phyloP scores from a whole-genome alignment of 495 filamentous ascomycete genomes.

The Tuber magnatum region DNA sequence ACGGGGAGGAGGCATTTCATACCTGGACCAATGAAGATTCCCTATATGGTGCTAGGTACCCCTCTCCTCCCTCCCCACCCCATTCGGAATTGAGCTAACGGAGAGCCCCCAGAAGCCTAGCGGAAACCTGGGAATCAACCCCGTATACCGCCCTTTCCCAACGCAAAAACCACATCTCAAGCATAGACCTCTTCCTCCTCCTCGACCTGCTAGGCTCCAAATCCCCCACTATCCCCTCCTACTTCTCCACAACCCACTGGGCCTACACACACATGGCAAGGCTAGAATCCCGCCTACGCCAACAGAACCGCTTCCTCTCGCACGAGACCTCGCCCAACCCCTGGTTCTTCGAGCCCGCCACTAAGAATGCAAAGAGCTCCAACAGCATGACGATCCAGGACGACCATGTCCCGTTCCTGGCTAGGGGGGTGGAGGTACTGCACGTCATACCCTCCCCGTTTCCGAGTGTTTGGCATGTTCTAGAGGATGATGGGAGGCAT shows the following conservation, averaged over 20 bases:
- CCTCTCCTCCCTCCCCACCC: not conserved
- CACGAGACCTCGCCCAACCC: slow-evolving; percentile 44
- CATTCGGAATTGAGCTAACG: slow-evolving; percentile 19
- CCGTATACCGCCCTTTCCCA: slow-evolving; percentile 62
- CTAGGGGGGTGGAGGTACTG: slow-evolving; percentile 73
- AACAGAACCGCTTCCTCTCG: slow-evolving; percentile 46
- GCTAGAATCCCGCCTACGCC: slow-evolving; percentile 64
- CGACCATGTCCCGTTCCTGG: slow-evolving; percentile 85
- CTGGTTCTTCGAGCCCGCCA: slow-evolving; percentile 38
- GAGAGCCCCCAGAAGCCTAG: slow-evolving; percentile 52
- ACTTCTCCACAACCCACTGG: slow-evolving; percentile 87
- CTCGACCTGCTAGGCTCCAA: slow-evolving; percentile 76
- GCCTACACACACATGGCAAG: slow-evolving; percentile 66
- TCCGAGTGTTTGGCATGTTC: slow-evolving; percentile 77
- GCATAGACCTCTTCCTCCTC: slow-evolving; percentile 85
- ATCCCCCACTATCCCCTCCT: slow-evolving; percentile 65
- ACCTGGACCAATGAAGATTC: slow-evolving; percentile 72
- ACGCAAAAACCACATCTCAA: slow-evolving; percentile 62
- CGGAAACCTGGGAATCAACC: slow-evolving; percentile 63
- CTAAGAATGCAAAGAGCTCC: slow-evolving; percentile 44
- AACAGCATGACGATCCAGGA: slow-evolving; percentile 57
- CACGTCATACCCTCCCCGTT: slow-evolving; percentile 82
- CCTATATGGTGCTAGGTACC: slow-evolving; percentile 71
- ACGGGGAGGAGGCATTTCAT: slow-evolving; percentile 89
- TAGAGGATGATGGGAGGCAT: slow-evolving; percentile 77